Base-by-base conservation (phyloP, 73 alveolate genomes). In the Blepharisma stoltei region DNA sequence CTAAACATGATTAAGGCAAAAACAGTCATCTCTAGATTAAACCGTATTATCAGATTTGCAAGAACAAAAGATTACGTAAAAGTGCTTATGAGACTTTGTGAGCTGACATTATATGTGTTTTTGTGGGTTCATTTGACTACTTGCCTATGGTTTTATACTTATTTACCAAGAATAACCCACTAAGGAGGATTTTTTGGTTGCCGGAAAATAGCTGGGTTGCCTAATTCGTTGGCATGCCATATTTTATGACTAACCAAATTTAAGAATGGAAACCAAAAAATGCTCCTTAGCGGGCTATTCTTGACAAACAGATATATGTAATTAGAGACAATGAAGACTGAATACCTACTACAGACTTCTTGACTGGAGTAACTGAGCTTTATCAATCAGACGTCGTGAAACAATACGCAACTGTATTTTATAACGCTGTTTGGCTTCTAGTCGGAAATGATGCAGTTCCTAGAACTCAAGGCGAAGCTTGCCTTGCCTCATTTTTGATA, bases 371-470 rank as follows among this genome's bases (percentile, higher is more conserved):
- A n/a, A 84, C 79, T 46, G 23, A 69, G 9, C 20, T 69, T 44
- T 69, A n/a, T 18, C 37, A 38, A 0, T 9, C 20, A 9, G 79
- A 69, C 5, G 11, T 69, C 27, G 9, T 1, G 21, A 14, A 14
- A 1, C 65, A 81, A 46, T 88, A 88, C 53, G 80, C 66, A 47
- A 41, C 71, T n/a, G 68, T 82, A 6, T 55, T 85, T 14, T 84
- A 88, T 52, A 76, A 80, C 43, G 87, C 89, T 8, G 85, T 88
- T 0, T 80, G 86, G 67, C 55, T 88, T 80, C 81, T 83, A 6
- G 60, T 83, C 11, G 95, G 95, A 2, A 85, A 85, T 76, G 95
- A 88, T 38, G 70, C 80, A 6, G 71, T 70, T 0, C 95, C 95
- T 9, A 66, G 73, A 27, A 78, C 81, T 38, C 50, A 46, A 20